Evolutionary conservation across 2,329 filamentous ascomycete species (phyloP), one percentile per base, ranked within the genome.

Genomic region (Epichloe glyceriae): DNA sequence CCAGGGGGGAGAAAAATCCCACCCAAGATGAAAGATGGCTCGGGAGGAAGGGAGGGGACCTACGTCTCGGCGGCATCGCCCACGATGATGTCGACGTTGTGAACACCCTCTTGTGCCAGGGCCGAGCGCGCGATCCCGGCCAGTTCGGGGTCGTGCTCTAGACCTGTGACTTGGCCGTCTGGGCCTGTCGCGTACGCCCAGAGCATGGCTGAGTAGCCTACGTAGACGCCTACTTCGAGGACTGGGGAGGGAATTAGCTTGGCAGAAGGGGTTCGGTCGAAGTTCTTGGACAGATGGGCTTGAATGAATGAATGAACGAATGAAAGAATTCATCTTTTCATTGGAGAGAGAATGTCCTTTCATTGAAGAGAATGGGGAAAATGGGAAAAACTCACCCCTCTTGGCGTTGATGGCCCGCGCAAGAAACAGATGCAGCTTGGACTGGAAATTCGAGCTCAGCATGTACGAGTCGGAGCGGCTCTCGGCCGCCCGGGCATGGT

Each of bases 221-320:
- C 63, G 52, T 71, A 75, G 50, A 74, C 70, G 40, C 73, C 73
- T 37, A 75, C 65, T 53, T 75, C 73, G 47, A 75, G 67, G 15
- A 75, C 71, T 74, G 5, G 46, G 12, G 5, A 12, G 1, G 17
- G 17, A 3, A 20, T 22, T 38, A 38, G 35, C 35, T 38, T n/a
- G 11, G 40, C 12, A 5, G 3, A 4, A 22, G 4, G 20, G 20
- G 20, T n/a, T n/a, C n/a, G 20, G 20, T 22, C 20, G 12, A 20
- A 4, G 41, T 3, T 19, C 5, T 38, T n/a, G 33, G 12, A 11
- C 14, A 5, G 6, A 14, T 30, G 19, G 15, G 15, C 26, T 30
- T 10, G 26, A 30, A 10, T 3, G 26, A 10, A 10, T 30, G 26
- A 3, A 3, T 26, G 26, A 22, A 4, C 4, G 20, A 22, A 22